Evolutionary conservation across 2,329 filamentous ascomycete species (phyloP).

Genomic region (Bertia moriformis): DNA sequence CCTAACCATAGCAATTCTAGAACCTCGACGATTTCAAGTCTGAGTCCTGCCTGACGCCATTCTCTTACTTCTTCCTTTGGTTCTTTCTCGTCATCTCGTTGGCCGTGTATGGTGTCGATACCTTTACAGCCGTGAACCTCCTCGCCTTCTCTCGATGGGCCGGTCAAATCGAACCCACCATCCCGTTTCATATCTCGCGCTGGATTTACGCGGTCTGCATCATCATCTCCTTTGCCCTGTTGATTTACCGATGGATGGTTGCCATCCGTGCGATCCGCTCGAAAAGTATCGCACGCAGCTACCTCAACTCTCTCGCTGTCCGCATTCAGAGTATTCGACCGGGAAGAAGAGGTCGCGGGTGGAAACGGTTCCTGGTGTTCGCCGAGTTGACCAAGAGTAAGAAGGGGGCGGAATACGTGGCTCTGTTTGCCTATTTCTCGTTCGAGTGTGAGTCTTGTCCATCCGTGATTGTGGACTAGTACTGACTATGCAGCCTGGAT

Average conservation of each 20-base stretch:
- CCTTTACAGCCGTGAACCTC: neutral
- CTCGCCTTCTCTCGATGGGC: neutral
- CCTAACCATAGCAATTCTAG: neutral
- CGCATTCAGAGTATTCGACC: neutral
- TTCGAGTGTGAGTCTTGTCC: neutral
- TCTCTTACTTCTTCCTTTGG: neutral
- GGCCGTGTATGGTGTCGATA: neutral
- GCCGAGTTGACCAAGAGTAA: slow-evolving; percentile 57
- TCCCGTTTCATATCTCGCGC: neutral
- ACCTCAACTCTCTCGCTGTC: neutral
- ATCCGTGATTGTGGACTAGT: slow-evolving; percentile 1
- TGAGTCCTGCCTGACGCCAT: neutral
- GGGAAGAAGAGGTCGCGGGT: slow-evolving; percentile 6
- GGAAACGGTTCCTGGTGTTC: slow-evolving; percentile 40
- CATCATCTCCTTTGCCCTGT: neutral
- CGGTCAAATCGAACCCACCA: neutral
- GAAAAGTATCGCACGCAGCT: neutral
- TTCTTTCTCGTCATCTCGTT: neutral
- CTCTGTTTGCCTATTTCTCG: slow-evolving; percentile 56
- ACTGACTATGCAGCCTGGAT: slow-evolving; percentile 31
- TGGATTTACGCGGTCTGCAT: neutral
- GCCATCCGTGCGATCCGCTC: slow-evolving; percentile 1
- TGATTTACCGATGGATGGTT: neutral
- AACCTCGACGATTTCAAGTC: neutral
- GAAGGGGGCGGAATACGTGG: slow-evolving; percentile 60